Conservation (phyloP, 202 grass and related monocot genomes). For the Eragrostis tef region DNA sequence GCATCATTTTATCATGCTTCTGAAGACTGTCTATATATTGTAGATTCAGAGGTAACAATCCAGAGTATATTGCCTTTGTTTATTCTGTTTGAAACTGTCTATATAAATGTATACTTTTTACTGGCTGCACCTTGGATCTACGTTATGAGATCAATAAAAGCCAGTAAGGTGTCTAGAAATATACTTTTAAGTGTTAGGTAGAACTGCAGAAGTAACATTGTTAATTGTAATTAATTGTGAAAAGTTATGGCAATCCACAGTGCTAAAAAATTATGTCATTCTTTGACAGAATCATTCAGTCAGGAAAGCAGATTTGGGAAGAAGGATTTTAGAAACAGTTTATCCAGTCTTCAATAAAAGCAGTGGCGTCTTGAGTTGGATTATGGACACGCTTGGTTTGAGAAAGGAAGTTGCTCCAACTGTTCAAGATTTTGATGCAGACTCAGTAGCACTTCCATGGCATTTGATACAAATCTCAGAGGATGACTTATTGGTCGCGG, state of each 20-base stretch:
- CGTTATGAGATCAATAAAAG: constrained; percentile 19
- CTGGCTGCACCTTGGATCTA: neutral
- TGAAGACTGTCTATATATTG: constrained; percentile 83
- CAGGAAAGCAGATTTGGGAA: constrained; percentile 82
- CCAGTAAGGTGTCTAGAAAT: neutral
- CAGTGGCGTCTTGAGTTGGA: constrained; percentile 72
- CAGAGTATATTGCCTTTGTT: neutral
- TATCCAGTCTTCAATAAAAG: constrained; percentile 65
- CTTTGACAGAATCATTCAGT: constrained; percentile 72
- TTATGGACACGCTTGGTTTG: constrained; percentile 77
- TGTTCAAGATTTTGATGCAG: constrained; percentile 51
- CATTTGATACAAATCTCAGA: constrained; percentile 68
- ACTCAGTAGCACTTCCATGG: constrained; percentile 66
- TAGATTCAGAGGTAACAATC: constrained; percentile 82
- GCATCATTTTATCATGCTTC: constrained; percentile 69
- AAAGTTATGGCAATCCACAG: constrained; percentile 13
- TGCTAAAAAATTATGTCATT: constrained; percentile 33
- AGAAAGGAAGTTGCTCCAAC: constrained; percentile 54
- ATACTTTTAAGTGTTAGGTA: neutral
- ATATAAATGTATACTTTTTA: constrained; percentile 3
- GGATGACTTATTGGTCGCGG: constrained; percentile 67
- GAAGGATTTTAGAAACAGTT: constrained; percentile 71
- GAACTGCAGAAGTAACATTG: neutral
- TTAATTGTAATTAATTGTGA: constrained; percentile 5
- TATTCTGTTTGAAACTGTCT: neutral